phyloP scores from a whole-genome alignment of 495 filamentous ascomycete genomes.

The Penicillium antarcticum region DNA sequence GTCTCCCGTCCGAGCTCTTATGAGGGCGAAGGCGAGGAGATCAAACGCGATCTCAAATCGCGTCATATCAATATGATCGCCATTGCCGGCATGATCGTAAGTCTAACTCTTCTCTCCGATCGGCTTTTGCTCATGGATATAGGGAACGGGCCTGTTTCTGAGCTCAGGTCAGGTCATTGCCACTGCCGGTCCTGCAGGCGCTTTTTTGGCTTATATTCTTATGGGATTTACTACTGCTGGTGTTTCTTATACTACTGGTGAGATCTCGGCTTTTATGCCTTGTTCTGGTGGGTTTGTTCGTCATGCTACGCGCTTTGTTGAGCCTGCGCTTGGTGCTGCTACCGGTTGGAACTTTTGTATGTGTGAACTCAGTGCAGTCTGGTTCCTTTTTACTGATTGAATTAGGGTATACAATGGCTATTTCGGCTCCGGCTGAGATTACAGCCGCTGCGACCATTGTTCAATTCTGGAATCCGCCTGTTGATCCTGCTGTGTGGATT shows the following conservation, averaged over 20 bases:
- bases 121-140: neutral
- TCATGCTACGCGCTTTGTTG: slow-evolving; percentile 21
- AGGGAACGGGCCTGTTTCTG: slow-evolving; percentile 22
- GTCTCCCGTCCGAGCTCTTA: neutral
- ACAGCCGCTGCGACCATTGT: slow-evolving; percentile 46
- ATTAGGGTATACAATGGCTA: slow-evolving; percentile 18
- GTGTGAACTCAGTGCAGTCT: slow-evolving; percentile 12
- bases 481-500: slow-evolving; percentile 38
- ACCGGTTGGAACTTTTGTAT: slow-evolving; percentile 26
- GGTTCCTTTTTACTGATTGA: neutral
- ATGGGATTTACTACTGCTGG: slow-evolving; percentile 16
- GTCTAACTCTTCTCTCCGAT: neutral
- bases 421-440: slow-evolving; percentile 35
- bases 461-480: slow-evolving; percentile 37
- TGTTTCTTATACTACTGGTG: slow-evolving; percentile 22
- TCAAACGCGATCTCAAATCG: slow-evolving; percentile 25
- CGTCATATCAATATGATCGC: slow-evolving; percentile 25
- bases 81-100: slow-evolving; percentile 21
- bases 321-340: slow-evolving; percentile 27
- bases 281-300: slow-evolving; percentile 24
- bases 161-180: slow-evolving; percentile 54
- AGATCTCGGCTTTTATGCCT: slow-evolving; percentile 23
- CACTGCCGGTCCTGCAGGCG: slow-evolving; percentile 56
- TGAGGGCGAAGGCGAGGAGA: slow-evolving; percentile 9
- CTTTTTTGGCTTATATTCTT: slow-evolving; percentile 24